These are phyloP conservation scores for Moelleriella libera DNA, from an alignment of 2,329 filamentous ascomycete species.

Conservation along the genomic window DNA sequence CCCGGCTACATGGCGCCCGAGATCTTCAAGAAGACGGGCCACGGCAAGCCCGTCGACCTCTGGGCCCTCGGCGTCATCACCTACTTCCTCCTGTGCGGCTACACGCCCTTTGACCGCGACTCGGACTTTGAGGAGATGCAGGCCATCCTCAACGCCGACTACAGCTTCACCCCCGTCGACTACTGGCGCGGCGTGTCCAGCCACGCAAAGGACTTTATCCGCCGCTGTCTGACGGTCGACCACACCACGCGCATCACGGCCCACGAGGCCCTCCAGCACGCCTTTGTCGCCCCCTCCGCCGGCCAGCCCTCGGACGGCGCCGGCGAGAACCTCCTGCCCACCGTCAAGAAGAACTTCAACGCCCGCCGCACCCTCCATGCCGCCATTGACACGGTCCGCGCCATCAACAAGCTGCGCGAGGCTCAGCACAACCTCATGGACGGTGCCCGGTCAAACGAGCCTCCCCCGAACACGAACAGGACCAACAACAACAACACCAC, in stretches of 20 bases:
- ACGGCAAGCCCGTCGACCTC: slow-evolving; percentile 94
- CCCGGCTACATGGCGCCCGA: slow-evolving; percentile 99
- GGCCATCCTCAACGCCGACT: slow-evolving; percentile 91
- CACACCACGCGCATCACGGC: slow-evolving; percentile 79
- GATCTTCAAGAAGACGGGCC: slow-evolving; percentile 97
- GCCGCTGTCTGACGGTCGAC: slow-evolving; percentile 81
- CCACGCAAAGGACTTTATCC: slow-evolving; percentile 82
- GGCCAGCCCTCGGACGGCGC: slow-evolving; percentile 30
- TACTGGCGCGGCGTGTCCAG: slow-evolving; percentile 93
- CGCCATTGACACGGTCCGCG: slow-evolving; percentile 56
- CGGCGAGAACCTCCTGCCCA: slow-evolving; percentile 50
- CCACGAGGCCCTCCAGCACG: slow-evolving; percentile 58
- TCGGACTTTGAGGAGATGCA: slow-evolving; percentile 99
- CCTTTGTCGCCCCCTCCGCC: slow-evolving; percentile 46
- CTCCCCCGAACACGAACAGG: slow-evolving; percentile 13
- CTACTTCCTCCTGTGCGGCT: slow-evolving; percentile 94
- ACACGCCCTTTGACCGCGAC: slow-evolving; percentile 95
- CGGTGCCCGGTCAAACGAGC: slow-evolving; percentile 38
- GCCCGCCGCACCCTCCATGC: slow-evolving; percentile 54
- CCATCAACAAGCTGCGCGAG: slow-evolving; percentile 57
- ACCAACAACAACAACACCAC: slow-evolving; percentile 3
- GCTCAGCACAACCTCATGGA: slow-evolving; percentile 40
- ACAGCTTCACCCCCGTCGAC: slow-evolving; percentile 84
- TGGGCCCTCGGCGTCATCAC: slow-evolving; percentile 99
- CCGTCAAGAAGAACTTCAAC: slow-evolving; percentile 64